These are phyloP conservation scores for Gossypium thurberi DNA, from an alignment of 345 rosid species.

Conservation along the genomic window DNA sequence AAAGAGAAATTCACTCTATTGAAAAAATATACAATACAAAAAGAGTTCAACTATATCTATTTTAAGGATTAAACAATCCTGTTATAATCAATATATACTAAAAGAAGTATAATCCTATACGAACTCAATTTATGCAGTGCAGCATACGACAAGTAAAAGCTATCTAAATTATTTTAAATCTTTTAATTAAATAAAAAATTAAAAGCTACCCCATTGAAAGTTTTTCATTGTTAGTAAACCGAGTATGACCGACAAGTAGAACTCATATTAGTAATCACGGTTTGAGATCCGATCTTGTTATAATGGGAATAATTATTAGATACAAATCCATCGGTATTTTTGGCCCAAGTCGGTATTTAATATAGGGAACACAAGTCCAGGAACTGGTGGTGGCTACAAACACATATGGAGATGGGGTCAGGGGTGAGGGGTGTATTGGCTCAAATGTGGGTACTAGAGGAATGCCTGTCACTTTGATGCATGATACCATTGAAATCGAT, in stretches of 20 bases:
- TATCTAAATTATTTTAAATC: no score
- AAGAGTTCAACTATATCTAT: no score
- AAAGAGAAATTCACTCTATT: no score
- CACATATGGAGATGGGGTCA: background rate
- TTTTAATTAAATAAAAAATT: no score
- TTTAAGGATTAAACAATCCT: fast-evolving
- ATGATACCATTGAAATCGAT: background rate
- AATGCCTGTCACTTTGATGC: background rate
- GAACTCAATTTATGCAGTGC: fast-evolving
- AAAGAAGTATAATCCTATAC: no score
- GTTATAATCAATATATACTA: no score
- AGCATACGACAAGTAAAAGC: no score
- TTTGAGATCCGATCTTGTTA: background rate
- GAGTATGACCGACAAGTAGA: background rate
- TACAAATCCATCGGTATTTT: no score
- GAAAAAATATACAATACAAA: no score
- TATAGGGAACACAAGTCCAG: background rate
- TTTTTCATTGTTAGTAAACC: background rate
- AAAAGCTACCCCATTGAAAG: no score
- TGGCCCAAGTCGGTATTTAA: no score
- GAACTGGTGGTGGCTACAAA: background rate
- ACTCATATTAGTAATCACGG: background rate
- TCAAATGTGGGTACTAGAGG: background rate
- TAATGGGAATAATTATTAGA: background rate
- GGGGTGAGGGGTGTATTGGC: background rate